Conservation (phyloP, 1,284 basidiomycete genomes). For the Cryptococcus sp. region DNA sequence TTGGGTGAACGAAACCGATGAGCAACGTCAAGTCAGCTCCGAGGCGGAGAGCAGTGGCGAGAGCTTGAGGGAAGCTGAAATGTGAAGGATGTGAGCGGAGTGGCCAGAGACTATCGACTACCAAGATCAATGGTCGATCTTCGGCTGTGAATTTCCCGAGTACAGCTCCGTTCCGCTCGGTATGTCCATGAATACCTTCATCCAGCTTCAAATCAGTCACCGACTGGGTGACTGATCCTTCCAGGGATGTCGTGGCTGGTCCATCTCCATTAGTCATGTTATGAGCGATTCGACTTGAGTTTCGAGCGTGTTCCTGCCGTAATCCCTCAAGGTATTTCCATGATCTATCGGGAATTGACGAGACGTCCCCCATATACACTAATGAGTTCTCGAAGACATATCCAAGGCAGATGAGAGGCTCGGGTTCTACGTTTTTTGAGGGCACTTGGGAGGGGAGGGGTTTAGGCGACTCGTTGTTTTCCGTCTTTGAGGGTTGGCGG, state of each 20-base stretch:
- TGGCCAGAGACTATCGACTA: constrained; percentile 46
- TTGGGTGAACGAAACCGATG: constrained; percentile 45
- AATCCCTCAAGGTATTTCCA: constrained; percentile 16
- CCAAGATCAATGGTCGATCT: constrained; percentile 18
- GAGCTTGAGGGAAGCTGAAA: constrained; percentile 41
- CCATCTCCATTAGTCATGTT: not conserved
- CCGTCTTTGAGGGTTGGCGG: constrained; percentile 12
- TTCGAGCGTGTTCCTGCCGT: not conserved
- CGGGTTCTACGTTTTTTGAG: constrained; percentile 8
- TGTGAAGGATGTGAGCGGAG: constrained; percentile 39
- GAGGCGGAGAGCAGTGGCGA: constrained; percentile 33
- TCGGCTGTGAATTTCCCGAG: not conserved
- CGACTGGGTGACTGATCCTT: not conserved
- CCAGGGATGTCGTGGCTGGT: not conserved
- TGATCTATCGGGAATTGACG: constrained; percentile 30
- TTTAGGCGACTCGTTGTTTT: constrained; percentile 2
- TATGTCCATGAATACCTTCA: not conserved
- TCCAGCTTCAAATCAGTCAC: not conserved
- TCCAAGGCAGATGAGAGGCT: constrained; percentile 43
- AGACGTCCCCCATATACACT: constrained; percentile 43
- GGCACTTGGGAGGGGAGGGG: not conserved
- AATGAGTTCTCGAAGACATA: constrained; percentile 41
- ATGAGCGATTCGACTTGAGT: not conserved
- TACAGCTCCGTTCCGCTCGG: not conserved
- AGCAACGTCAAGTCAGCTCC: constrained; percentile 39